These are phyloP conservation scores for Panaeolus cyanescens DNA, from an alignment of 768 basidiomycete genomes.

Conservation along the genomic window DNA sequence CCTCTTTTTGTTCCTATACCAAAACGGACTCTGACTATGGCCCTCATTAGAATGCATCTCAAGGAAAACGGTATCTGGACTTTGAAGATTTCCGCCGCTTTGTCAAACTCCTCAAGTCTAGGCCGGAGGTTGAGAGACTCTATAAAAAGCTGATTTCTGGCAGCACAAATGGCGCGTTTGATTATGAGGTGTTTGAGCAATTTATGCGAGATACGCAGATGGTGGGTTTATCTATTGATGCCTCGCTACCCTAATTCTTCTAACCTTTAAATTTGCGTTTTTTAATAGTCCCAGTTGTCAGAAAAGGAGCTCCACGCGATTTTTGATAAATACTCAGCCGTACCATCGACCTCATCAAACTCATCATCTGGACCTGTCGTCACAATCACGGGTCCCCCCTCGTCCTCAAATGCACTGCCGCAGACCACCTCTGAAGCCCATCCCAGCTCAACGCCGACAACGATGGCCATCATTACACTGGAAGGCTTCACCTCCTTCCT, in stretches of 20 bases:
- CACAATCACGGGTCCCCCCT: no score
- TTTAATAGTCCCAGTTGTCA: background rate
- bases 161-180: constrained; percentile 33
- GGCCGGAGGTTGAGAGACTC: constrained; percentile 77
- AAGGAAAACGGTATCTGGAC: constrained; percentile 62
- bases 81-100: constrained; percentile 84
- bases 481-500: constrained; percentile 81
- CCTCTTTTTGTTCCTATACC: background rate
- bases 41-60: constrained; percentile 58
- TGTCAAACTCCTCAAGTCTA: constrained; percentile 79
- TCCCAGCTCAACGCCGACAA: no score
- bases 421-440: no score
- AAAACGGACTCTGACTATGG: constrained; percentile 1
- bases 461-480: constrained; percentile 41
- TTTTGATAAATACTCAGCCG: background rate
- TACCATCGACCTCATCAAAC: background rate
- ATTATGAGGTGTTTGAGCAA: constrained; percentile 41
- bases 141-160: constrained; percentile 45
- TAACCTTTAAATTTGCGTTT: background rate
- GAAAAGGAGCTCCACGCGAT: background rate
- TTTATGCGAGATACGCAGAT: constrained; percentile 53
- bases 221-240: constrained; percentile 28
- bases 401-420: background rate
- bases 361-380: background rate
- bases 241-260: background rate